A percentile compares a stretch with the other conserved stretches of the same genome.
Evolutionary conservation across 1,284 basidiomycete genomes (phyloP).

Genomic region (Tetrapyrgos nigripes): DNA sequence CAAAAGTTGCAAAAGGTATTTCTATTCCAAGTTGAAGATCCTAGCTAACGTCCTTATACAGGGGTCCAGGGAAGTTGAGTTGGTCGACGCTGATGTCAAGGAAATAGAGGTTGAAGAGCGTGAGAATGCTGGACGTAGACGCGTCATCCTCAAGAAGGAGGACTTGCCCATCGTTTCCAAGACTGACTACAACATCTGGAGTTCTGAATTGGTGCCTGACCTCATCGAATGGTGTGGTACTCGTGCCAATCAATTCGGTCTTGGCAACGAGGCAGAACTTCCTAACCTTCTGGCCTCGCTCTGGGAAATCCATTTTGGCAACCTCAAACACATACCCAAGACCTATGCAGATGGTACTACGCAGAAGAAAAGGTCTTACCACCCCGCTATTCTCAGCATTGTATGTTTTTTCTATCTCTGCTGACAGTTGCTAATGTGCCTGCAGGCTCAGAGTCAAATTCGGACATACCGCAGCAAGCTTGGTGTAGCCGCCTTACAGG

Average conservation of each 20-base stretch:
- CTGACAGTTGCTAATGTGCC: background rate
- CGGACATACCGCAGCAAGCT: constrained; percentile 2
- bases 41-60: too few relatives aligned
- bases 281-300: background rate
- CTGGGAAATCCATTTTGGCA: too few relatives aligned
- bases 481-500: background rate
- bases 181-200: too few relatives aligned
- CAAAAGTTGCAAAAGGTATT: background rate
- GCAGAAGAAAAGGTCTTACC: too few relatives aligned
- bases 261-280: background rate
- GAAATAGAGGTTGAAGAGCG: too few relatives aligned
- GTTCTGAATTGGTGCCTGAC: background rate
- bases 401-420: background rate
- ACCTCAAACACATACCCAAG: too few relatives aligned
- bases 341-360: too few relatives aligned
- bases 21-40: background rate
- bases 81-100: too few relatives aligned
- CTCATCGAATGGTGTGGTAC: background rate
- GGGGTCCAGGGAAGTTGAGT: too few relatives aligned
- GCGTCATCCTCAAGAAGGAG: too few relatives aligned
- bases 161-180: too few relatives aligned
- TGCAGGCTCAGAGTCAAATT: constrained; percentile 2
- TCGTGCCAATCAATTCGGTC: background rate
- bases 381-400: constrained; percentile 1
- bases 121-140: too few relatives aligned